These are phyloP conservation scores for Maudiozyma turicensis DNA, from an alignment of 805 yeast species.

Conservation along the genomic window DNA sequence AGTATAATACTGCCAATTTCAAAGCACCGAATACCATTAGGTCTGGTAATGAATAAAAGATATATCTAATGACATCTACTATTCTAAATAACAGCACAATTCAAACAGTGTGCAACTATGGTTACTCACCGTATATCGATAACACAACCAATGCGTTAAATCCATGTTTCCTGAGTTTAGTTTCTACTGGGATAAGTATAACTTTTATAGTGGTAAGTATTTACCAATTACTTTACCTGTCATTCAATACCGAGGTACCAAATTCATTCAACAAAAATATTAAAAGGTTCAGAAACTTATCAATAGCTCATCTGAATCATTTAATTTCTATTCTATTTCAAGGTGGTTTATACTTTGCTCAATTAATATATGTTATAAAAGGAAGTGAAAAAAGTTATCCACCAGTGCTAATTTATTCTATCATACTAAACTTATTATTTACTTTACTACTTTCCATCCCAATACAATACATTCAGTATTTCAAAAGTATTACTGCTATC, in stretches of 20 bases:
- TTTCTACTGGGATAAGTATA: slow-evolving; percentile 7
- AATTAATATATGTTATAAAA: slow-evolving; percentile 5
- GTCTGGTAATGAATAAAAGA: neutral
- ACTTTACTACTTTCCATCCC: slow-evolving; percentile 19
- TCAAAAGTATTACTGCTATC: slow-evolving; percentile 22
- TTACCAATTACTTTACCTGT: slow-evolving; percentile 14
- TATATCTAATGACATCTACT: neutral
- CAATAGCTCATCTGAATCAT: slow-evolving; percentile 15
- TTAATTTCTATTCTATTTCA: slow-evolving; percentile 17
- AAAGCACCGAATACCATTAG: neutral
- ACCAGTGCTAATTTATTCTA: slow-evolving; percentile 6
- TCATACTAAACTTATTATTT: slow-evolving; percentile 13
- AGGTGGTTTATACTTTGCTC: slow-evolving; percentile 7
- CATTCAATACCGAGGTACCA: slow-evolving; percentile 14
- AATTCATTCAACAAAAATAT: slow-evolving; percentile 6
- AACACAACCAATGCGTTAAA: slow-evolving; percentile 27
- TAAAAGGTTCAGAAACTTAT: slow-evolving; percentile 3
- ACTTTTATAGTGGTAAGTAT: slow-evolving; percentile 17
- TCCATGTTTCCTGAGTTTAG: slow-evolving; percentile 27
- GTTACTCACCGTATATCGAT: slow-evolving; percentile 28
- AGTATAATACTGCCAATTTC: no score
- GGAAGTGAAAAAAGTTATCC: slow-evolving; percentile 3
- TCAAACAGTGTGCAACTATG: slow-evolving; percentile 9
- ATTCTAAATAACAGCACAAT: neutral
- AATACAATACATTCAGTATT: slow-evolving; percentile 21